Conservation (phyloP, 2,329 filamentous ascomycete species). For the Didymellaceae sp. region DNA sequence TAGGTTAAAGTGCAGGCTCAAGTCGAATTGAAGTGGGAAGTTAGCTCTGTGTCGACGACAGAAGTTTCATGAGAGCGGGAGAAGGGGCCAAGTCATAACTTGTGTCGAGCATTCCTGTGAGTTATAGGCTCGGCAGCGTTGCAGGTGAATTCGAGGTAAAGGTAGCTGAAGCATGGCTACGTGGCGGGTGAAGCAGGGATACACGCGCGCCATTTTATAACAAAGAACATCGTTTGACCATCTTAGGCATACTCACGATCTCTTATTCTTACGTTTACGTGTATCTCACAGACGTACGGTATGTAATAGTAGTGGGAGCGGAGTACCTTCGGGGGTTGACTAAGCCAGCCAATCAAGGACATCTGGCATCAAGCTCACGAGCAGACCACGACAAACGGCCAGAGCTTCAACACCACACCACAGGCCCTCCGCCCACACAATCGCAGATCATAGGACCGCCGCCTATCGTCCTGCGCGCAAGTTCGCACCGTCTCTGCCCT, state of each 20-base stretch:
- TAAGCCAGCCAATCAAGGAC: slow-evolving; percentile 32
- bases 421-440: slow-evolving; percentile 1
- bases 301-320: not conserved
- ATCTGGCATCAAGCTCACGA: slow-evolving; percentile 43
- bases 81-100: too few relatives aligned
- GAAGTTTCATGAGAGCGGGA: too few relatives aligned
- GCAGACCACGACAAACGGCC: slow-evolving; percentile 19
- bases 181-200: not conserved
- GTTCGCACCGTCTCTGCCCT: not conserved
- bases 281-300: not conserved
- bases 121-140: not conserved
- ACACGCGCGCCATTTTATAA: not conserved
- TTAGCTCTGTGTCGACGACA: too few relatives aligned
- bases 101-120: not conserved
- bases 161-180: not conserved
- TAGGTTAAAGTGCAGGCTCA: too few relatives aligned
- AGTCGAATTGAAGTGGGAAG: too few relatives aligned
- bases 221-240: too few relatives aligned
- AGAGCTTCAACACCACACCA: slow-evolving; percentile 19
- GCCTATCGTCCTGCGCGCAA: not conserved
- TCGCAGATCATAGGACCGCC: not conserved
- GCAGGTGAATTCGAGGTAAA: not conserved
- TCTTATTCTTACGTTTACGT: too few relatives aligned
- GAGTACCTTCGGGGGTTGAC: slow-evolving; percentile 20
- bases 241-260: too few relatives aligned